These are phyloP conservation scores for Sphenostylis stenocarpa DNA, from an alignment of 306 rosid genomes.

Conservation along the genomic window DNA sequence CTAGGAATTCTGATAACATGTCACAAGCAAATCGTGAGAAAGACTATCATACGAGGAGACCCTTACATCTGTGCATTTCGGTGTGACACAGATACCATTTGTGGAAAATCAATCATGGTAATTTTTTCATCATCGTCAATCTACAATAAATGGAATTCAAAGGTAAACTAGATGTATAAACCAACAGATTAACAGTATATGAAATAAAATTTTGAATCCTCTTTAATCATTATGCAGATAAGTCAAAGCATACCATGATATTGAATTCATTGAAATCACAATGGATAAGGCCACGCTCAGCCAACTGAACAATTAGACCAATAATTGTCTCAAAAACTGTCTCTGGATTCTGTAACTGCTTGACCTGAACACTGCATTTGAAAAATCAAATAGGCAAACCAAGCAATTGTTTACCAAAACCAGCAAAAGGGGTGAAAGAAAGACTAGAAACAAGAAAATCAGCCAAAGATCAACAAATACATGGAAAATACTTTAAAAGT, in stretches of 20 bases:
- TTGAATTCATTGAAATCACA: constrained; percentile 96
- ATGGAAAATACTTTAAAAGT: background rate
- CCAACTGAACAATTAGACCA: constrained; percentile 73
- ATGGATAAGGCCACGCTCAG: constrained; percentile 93
- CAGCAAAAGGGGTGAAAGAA: background rate
- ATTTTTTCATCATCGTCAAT: constrained; percentile 81
- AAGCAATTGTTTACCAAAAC: constrained; percentile 5
- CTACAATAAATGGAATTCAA: constrained; percentile 41
- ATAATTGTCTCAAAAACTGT: constrained; percentile 75
- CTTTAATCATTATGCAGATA: background rate
- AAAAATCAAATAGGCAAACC: constrained; percentile 15
- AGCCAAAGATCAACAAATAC: background rate
- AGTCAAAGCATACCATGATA: constrained; percentile 67
- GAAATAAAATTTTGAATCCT: constrained; percentile 3
- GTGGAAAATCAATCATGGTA: constrained; percentile 94
- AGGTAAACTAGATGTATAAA: constrained; percentile 26
- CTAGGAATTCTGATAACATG: background rate
- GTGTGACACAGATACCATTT: constrained; percentile 91
- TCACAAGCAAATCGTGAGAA: background rate
- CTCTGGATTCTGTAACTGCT: constrained; percentile 81
- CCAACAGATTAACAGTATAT: background rate
- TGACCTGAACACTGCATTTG: constrained; percentile 79
- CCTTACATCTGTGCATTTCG: constrained; percentile 91
- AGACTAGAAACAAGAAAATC: background rate
- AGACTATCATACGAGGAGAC: constrained; percentile 22